These are phyloP conservation scores for Thozetella sp. DNA, from an alignment of 495 filamentous ascomycete species.

Conservation along the genomic window DNA sequence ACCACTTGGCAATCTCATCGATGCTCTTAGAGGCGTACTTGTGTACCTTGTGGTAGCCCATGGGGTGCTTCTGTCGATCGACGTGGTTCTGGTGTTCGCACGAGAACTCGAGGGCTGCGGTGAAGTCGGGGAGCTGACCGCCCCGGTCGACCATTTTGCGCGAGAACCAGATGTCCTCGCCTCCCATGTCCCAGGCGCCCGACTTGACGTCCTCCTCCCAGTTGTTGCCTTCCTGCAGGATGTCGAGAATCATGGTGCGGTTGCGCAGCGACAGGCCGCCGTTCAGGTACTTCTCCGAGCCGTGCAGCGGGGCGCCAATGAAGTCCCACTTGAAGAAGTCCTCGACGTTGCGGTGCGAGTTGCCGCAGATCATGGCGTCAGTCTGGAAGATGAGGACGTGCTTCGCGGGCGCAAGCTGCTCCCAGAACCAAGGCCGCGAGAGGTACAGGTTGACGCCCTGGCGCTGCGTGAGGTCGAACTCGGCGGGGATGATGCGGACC, in stretches of 20 bases:
- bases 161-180: conserved; percentile 33
- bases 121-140: conserved; percentile 7
- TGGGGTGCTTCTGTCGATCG: conserved; percentile 6
- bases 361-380: conserved; percentile 32
- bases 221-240: conserved; percentile 12
- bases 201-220: conserved; percentile 18
- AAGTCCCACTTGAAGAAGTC: conserved; percentile 31
- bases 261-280: conserved; percentile 31
- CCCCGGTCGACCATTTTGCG: conserved; percentile 7
- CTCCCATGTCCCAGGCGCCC: conserved; percentile 8
- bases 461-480: conserved; percentile 8
- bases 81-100: conserved; percentile 11
- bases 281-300: conserved; percentile 19
- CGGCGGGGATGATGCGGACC: conserved; percentile 12
- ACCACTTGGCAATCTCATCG: conserved; percentile 15
- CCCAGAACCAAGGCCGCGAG: conserved; percentile 24
- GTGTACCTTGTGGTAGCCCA: conserved; percentile 17
- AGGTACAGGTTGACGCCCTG: conserved; percentile 15
- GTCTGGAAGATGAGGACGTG: conserved; percentile 32
- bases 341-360: conserved; percentile 23
- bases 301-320: conserved; percentile 24
- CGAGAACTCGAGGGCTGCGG: conserved; percentile 8
- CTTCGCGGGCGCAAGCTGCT: conserved; percentile 22
- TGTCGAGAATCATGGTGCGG: conserved; percentile 20
- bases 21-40: conserved; percentile 5